Conservation (phyloP, 1,139 yeast species). For the Arxiozyma telluris region DNA sequence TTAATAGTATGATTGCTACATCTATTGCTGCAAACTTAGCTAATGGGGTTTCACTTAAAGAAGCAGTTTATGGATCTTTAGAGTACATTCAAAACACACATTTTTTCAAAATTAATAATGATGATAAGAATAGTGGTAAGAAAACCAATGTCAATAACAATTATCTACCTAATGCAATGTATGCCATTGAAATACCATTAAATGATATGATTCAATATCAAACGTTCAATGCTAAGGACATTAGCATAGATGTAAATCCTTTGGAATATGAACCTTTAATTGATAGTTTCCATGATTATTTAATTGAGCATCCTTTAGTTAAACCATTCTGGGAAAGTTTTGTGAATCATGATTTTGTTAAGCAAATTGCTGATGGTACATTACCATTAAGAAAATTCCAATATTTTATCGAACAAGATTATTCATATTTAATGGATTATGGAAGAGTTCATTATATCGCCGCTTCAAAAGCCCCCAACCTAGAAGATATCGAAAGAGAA, state of each 20-base stretch:
- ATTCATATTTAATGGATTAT: slow-evolving; percentile 56
- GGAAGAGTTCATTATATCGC: slow-evolving; percentile 59
- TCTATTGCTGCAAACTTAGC: no score
- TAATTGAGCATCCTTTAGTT: slow-evolving; percentile 48
- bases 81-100: no score
- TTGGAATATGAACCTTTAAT: slow-evolving; percentile 17
- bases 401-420: slow-evolving; percentile 60
- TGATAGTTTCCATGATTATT: slow-evolving; percentile 41
- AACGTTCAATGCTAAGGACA: no score
- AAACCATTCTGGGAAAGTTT: slow-evolving; percentile 47
- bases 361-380: slow-evolving; percentile 41
- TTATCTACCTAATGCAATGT: no score
- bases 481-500: slow-evolving; percentile 43
- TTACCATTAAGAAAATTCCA: slow-evolving; percentile 44
- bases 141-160: no score
- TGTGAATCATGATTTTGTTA: slow-evolving; percentile 52
- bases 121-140: no score
- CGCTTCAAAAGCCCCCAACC: slow-evolving; percentile 50
- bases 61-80: no score
- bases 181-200: no score
- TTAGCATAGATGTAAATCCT: slow-evolving; percentile 6
- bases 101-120: no score
- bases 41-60: no score
- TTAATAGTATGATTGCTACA: no score
- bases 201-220: no score